These are phyloP conservation scores for Candida sojae DNA, from an alignment of 1,139 yeast species.

Conservation along the genomic window DNA sequence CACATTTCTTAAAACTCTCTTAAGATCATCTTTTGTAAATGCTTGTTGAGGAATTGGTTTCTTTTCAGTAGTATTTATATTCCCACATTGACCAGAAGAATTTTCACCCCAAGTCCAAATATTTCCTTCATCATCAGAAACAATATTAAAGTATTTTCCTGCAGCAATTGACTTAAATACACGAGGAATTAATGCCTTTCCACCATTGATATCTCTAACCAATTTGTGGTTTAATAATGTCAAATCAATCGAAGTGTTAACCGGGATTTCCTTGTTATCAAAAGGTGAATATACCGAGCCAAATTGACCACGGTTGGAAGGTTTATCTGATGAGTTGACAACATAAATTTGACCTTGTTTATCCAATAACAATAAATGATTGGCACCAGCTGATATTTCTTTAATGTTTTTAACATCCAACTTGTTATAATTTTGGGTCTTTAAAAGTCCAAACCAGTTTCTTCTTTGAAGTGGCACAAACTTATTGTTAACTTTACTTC, in stretches of 20 bases:
- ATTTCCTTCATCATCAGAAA: slow-evolving; percentile 59
- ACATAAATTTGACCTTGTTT: slow-evolving; percentile 65
- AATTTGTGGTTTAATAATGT: slow-evolving; percentile 39
- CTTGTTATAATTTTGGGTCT: slow-evolving; percentile 10
- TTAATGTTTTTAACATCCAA: slow-evolving; percentile 40
- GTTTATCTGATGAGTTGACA: slow-evolving; percentile 53
- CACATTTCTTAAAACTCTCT: slow-evolving; percentile 20
- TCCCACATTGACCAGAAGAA: slow-evolving; percentile 80
- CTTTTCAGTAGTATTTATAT: slow-evolving; percentile 57
- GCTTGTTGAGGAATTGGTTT: slow-evolving; percentile 69
- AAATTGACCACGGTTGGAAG: slow-evolving; percentile 68
- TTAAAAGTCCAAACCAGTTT: slow-evolving; percentile 26
- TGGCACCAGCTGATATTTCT: slow-evolving; percentile 60
- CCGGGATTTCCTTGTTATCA: slow-evolving; percentile 26
- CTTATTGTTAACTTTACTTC: slow-evolving; percentile 19
- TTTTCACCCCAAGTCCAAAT: slow-evolving; percentile 88
- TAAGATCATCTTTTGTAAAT: slow-evolving; percentile 26
- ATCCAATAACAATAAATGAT: slow-evolving; percentile 66
- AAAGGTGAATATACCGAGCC: slow-evolving; percentile 79
- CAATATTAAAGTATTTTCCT: slow-evolving; percentile 75
- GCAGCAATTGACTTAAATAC: slow-evolving; percentile 61
- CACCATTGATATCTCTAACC: slow-evolving; percentile 21
- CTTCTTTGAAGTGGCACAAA: slow-evolving; percentile 21
- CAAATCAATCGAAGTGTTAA: slow-evolving; percentile 34
- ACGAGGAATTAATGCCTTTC: slow-evolving; percentile 38